Percentiles rank a stretch among this genome's conserved stretches.
Conservation (phyloP, 441 rosid genomes). For the Hura crepitans region DNA sequence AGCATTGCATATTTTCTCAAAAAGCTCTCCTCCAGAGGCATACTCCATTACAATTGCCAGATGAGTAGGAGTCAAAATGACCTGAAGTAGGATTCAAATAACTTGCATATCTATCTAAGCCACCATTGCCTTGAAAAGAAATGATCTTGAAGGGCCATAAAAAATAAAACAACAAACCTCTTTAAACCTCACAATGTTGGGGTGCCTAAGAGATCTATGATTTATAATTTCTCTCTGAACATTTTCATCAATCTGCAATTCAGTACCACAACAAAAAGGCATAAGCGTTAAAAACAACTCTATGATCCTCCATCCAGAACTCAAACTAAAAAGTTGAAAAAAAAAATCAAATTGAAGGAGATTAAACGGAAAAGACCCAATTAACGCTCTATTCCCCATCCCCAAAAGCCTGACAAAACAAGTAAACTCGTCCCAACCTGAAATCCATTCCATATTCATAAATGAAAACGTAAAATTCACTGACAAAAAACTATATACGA, state of each 20-base stretch:
- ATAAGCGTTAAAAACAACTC: neutral
- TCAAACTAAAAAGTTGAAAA: neutral
- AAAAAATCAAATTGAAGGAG: neutral
- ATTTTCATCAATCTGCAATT: slow-evolving; percentile 82
- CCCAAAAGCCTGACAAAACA: neutral
- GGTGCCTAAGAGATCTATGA: slow-evolving; percentile 86
- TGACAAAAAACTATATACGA: neutral
- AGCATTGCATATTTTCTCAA: slow-evolving; percentile 85
- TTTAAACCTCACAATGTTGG: slow-evolving; percentile 89
- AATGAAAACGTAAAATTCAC: neutral
- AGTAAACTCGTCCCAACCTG: neutral
- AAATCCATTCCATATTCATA: neutral
- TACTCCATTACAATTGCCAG: slow-evolving; percentile 98
- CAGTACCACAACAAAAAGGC: neutral
- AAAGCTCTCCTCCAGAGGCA: slow-evolving; percentile 97
- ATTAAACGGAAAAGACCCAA: no score
- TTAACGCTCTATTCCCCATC: no score
- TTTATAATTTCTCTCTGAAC: slow-evolving; percentile 94
- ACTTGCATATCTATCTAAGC: slow-evolving; percentile 1
- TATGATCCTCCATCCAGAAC: neutral
- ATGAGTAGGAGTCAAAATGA: slow-evolving; percentile 87
- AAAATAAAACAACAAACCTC: slow-evolving; percentile 49
- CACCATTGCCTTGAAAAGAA: slow-evolving; percentile 2
- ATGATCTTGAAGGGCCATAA: neutral
- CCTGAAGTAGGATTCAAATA: slow-evolving; percentile 37